These are phyloP conservation scores for Ogataea hybrid DNA, from an alignment of 1,139 yeast species.

Conservation along the genomic window DNA sequence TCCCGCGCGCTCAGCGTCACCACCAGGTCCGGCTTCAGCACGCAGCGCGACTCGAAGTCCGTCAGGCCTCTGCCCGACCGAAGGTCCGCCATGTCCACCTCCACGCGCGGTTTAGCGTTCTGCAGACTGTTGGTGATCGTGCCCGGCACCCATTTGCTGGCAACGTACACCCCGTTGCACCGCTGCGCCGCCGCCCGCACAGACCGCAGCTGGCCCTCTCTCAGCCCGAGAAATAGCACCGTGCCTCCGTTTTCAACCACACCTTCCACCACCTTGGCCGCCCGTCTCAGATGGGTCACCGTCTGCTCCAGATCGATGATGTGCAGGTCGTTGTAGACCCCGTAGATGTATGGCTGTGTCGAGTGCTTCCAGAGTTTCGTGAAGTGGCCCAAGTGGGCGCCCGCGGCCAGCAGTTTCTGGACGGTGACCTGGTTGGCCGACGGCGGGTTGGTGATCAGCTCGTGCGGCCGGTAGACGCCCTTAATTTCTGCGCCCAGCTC, in stretches of 20 bases:
- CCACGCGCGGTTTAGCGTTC: slow-evolving; percentile 66
- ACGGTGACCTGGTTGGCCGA: slow-evolving; percentile 57
- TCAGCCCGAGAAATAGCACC: slow-evolving; percentile 80
- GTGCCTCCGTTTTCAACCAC: slow-evolving; percentile 84
- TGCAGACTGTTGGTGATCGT: slow-evolving; percentile 83
- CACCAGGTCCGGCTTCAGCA: slow-evolving; percentile 84
- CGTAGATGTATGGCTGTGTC: slow-evolving; percentile 84
- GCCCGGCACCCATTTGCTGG: slow-evolving; percentile 93
- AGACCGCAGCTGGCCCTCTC: slow-evolving; percentile 71
- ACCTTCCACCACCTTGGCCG: slow-evolving; percentile 76
- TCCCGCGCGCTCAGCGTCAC: slow-evolving; percentile 87
- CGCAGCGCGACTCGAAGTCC: slow-evolving; percentile 40
- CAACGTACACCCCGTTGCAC: slow-evolving; percentile 75
- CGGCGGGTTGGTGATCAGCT: slow-evolving; percentile 60
- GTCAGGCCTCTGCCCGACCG: slow-evolving; percentile 58
- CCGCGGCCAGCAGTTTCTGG: slow-evolving; percentile 79
- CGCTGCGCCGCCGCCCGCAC: slow-evolving; percentile 80
- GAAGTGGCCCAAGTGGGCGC: slow-evolving; percentile 92
- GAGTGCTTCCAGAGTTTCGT: slow-evolving; percentile 77
- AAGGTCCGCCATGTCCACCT: slow-evolving; percentile 63
- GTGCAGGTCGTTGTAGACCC: slow-evolving; percentile 85
- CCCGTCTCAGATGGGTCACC: slow-evolving; percentile 68
- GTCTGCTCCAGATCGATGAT: slow-evolving; percentile 89
- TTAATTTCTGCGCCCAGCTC: slow-evolving; percentile 64
- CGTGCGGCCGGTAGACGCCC: slow-evolving; percentile 67